Evolutionary conservation across 768 basidiomycete species (phyloP), one percentile per base, ranked within the genome.

Genomic region (Leucocoprinus leucothites): DNA sequence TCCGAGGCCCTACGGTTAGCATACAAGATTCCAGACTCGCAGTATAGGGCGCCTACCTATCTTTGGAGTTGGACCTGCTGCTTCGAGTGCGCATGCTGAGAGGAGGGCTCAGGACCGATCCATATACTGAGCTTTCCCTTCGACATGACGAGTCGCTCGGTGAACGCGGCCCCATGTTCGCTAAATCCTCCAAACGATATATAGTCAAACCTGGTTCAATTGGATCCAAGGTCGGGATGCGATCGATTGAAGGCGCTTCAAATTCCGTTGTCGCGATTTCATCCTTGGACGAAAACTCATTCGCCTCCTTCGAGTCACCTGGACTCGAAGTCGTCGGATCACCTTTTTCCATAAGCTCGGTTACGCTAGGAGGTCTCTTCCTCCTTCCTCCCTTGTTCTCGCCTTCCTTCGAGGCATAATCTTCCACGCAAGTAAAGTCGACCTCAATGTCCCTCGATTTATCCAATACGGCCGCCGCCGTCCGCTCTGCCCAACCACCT

Each of bases 381-480:
- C 31, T 31, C 31, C 11, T 31, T 31, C 11, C 31, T 11, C 5
- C 11, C 31, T 31, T 5, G 6, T 31, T 31, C 31, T 31, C 31
- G 31, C 31, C n/a, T n/a, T n/a, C n/a, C n/a, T 31, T 31, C 31
- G 11, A 31, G 31, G 5, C 11, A 11, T 5, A 31, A 31, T 31
- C 31, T 31, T 31, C 31, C 6, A 31, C 31, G 11, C 22, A 24
- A 7, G 24, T 9, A 14, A 5, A 16, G 3, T 48, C 21, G n/a
- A 31, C 19, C 28, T 31, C 21, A n/a, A 48, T 11, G 25, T 31
- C 19, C 31, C 25, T 48, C 31, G 47, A 48, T 16, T 26, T 28
- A 48, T 48, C 47, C 47, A 48, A 48, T 28, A 48, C 26, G 9
- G 47, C 47, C 9, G 28, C 26, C 14, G 47, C 31, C 26, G 47